phyloP scores from a whole-genome alignment of 106 monocot species.

The Alisma plantagoaquatica region DNA sequence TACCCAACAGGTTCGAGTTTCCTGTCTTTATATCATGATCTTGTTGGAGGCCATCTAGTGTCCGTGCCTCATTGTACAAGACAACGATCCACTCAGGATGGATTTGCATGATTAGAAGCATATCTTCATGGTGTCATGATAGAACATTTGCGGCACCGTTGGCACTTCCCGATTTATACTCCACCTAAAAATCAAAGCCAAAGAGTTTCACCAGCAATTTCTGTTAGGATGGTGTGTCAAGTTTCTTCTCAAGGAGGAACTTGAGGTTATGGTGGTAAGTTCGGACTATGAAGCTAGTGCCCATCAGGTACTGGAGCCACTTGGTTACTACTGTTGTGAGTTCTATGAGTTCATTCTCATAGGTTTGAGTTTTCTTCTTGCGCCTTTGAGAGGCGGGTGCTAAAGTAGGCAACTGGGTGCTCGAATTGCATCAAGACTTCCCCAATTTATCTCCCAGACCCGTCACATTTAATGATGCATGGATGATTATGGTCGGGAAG shows the following conservation, averaged over 20 bases:
- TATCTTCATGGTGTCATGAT: too few species aligned
- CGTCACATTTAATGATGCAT: not conserved
- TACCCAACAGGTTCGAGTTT: too few species aligned
- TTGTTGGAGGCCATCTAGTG: too few species aligned
- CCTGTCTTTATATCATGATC: too few species aligned
- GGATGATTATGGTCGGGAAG: not conserved
- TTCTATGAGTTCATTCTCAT: not conserved
- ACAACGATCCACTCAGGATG: too few species aligned
- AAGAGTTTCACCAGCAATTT: not conserved
- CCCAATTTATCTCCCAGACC: not conserved
- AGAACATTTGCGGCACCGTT: not conserved
- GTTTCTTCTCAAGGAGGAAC: not conserved
- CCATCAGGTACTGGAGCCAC: constrained; percentile 4
- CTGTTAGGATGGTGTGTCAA: not conserved
- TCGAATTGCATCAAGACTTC: not conserved
- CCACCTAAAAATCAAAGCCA: not conserved
- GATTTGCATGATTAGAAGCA: too few species aligned
- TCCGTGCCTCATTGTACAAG: too few species aligned
- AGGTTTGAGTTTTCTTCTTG: not conserved
- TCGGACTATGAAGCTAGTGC: not conserved
- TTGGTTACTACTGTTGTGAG: not conserved
- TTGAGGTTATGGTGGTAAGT: not conserved
- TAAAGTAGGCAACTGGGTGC: not conserved
- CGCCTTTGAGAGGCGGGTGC: not conserved
- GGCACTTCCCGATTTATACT: not conserved